Evolutionary conservation across 2,329 filamentous ascomycete species (phyloP).

Genomic region (Coleophoma crateriformis): DNA sequence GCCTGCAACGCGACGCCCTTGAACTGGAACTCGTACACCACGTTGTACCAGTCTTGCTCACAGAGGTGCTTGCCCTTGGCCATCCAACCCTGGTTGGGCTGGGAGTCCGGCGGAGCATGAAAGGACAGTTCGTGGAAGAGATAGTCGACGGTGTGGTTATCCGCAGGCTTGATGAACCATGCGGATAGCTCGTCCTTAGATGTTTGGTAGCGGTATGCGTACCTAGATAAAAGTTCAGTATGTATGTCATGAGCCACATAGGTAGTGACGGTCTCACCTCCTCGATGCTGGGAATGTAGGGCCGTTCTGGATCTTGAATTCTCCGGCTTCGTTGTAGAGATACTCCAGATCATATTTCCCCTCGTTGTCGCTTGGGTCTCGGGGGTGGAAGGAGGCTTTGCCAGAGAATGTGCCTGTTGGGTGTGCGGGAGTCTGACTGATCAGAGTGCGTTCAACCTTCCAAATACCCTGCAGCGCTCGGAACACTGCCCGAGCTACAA

Average conservation of each 20-base stretch:
- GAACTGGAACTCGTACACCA: conserved; percentile 63
- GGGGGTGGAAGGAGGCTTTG: conserved; percentile 58
- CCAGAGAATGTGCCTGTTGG: conserved; percentile 62
- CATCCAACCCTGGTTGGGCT: conserved; percentile 37
- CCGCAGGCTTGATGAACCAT: conserved; percentile 67
- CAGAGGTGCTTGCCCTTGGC: conserved; percentile 67
- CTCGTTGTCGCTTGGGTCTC: conserved; percentile 45
- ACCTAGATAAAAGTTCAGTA: conserved; percentile 50
- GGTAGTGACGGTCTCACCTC: conserved; percentile 9
- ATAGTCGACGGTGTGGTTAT: conserved; percentile 59
- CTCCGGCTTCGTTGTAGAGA: conserved; percentile 63
- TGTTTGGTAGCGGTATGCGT: conserved; percentile 68
- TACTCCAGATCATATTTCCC: conserved; percentile 44
- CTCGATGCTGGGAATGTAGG: conserved; percentile 21
- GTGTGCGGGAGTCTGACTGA: conserved; percentile 47
- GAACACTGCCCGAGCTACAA: conserved; percentile 63
- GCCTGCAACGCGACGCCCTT: conserved; percentile 47
- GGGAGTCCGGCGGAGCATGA: conserved; percentile 24
- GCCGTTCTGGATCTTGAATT: conserved; percentile 48
- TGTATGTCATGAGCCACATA: neutral
- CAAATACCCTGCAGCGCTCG: conserved; percentile 66
- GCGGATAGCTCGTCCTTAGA: conserved; percentile 54
- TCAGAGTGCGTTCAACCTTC: conserved; percentile 54
- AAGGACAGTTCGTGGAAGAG: conserved; percentile 73
- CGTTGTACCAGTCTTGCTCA: conserved; percentile 65